A percentile compares a stretch with the other conserved stretches of the same genome.
Conservation (phyloP, 148 eudicot genomes). For the Silene conica region DNA sequence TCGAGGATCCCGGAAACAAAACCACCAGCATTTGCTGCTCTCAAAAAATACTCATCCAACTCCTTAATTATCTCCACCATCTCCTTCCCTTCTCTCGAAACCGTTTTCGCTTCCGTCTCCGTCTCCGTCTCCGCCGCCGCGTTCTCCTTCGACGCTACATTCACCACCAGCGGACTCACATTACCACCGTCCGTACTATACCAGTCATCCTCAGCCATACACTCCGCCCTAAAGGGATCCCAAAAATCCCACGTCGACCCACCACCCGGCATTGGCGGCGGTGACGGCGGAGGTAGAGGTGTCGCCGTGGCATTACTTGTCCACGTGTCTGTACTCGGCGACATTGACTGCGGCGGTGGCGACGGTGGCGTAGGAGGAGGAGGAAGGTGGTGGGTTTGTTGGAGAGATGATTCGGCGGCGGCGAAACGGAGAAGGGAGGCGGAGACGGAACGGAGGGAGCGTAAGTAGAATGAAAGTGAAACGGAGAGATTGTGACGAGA, state of each 20-base stretch:
- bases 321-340: slow-evolving; percentile 40
- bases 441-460: slow-evolving; percentile 60
- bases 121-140: slow-evolving; percentile 31
- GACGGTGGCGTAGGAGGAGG: slow-evolving; percentile 23
- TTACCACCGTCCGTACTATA: background rate
- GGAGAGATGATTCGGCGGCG: slow-evolving; percentile 58
- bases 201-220: slow-evolving; percentile 57
- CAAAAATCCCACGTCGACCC: slow-evolving; percentile 84
- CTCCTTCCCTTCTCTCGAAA: slow-evolving; percentile 11
- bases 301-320: slow-evolving; percentile 32
- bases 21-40: background rate
- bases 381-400: slow-evolving; percentile 23
- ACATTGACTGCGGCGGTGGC: slow-evolving; percentile 43
- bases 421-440: slow-evolving; percentile 72
- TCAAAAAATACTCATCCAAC: slow-evolving; percentile 10
- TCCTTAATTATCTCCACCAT: slow-evolving; percentile 6
- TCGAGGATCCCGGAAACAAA: background rate
- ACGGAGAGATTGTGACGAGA: slow-evolving; percentile 62
- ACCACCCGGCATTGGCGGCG: slow-evolving; percentile 43
- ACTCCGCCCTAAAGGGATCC: slow-evolving; percentile 65
- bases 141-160: slow-evolving; percentile 37
- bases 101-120: slow-evolving; percentile 66
- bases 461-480: slow-evolving; percentile 59
- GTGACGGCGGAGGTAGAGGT: slow-evolving; percentile 39
- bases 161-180: slow-evolving; percentile 20